Conservation (phyloP, 2,329 filamentous ascomycete genomes). For the Alternaria atra region DNA sequence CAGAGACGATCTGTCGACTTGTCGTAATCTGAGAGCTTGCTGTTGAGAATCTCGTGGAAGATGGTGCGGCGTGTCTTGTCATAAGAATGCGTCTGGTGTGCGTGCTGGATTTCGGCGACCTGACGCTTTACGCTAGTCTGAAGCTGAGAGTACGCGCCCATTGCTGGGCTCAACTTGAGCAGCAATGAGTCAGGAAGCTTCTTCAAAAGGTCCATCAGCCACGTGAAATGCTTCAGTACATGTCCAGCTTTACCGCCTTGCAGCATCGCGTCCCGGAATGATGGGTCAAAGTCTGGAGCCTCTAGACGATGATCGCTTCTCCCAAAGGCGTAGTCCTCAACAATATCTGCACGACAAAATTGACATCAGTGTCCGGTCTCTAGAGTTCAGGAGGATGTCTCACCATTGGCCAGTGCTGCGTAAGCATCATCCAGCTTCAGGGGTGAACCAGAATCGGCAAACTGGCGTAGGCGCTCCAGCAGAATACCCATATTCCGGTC, state of each 20-base stretch:
- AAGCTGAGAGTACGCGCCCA: conserved; percentile 10
- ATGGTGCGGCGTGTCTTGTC: conserved; percentile 7
- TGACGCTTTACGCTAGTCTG: conserved; percentile 5
- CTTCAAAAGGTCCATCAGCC: conserved; percentile 4
- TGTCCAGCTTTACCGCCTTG: conserved; percentile 2
- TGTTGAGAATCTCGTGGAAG: neutral
- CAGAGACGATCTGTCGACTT: conserved; percentile 1
- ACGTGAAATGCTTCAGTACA: conserved; percentile 2
- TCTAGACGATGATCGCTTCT: conserved; percentile 4
- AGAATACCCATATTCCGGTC: neutral
- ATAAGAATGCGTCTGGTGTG: conserved; percentile 4
- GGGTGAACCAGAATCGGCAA: conserved; percentile 4
- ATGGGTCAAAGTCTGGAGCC: neutral
- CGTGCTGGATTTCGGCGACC: conserved; percentile 7
- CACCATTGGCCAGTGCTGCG: conserved; percentile 2
- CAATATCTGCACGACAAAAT: neutral
- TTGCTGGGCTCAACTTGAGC: conserved; percentile 4
- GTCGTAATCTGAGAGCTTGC: neutral
- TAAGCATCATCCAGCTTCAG: conserved; percentile 9
- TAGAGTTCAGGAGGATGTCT: neutral
- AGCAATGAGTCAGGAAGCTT: neutral
- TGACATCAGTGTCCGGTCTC: neutral
- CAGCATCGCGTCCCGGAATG: conserved; percentile 1
- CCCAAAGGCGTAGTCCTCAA: neutral
- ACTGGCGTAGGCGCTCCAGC: neutral